Percentiles rank a stretch among this genome's conserved stretches.
Evolutionary conservation across 2,329 filamentous ascomycete genomes (phyloP).

Genomic region (Paracamarosporium sp.): DNA sequence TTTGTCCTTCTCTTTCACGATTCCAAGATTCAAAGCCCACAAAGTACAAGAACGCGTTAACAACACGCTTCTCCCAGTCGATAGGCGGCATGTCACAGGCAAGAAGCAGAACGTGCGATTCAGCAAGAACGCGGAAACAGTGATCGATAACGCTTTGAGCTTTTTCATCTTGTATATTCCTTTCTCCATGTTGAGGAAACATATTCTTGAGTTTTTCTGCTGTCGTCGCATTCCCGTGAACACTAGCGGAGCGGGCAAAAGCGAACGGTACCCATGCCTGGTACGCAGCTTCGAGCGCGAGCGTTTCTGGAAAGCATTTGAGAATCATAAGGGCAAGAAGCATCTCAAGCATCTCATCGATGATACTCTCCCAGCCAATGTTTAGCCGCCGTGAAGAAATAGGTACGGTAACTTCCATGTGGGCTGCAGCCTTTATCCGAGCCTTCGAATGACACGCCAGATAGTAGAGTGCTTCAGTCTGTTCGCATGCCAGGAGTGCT

Average conservation of each 20-base stretch:
- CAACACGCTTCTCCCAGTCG: neutral
- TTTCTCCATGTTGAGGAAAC: too few species aligned
- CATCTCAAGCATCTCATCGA: neutral
- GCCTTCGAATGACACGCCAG: neutral
- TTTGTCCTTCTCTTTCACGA: neutral
- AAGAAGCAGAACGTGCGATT: neutral
- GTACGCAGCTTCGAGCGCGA: neutral
- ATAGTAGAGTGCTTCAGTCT: neutral
- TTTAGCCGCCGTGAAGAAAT: neutral
- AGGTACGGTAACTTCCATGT: neutral
- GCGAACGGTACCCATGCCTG: neutral
- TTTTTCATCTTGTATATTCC: too few species aligned
- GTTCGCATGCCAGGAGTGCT: neutral
- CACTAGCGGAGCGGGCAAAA: neutral
- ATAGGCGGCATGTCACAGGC: neutral
- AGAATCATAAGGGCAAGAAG: neutral
- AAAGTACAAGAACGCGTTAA: neutral
- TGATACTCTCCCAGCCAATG: neutral
- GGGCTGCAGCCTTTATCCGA: neutral
- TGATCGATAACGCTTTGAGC: neutral
- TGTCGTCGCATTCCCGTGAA: neutral
- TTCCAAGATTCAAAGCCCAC: conserved; percentile 1
- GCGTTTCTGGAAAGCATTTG: neutral
- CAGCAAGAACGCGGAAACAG: neutral
- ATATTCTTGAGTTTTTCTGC: neutral